Base-by-base conservation (phyloP, 2,329 filamentous ascomycete species). In the Colletotrichum sp. region DNA sequence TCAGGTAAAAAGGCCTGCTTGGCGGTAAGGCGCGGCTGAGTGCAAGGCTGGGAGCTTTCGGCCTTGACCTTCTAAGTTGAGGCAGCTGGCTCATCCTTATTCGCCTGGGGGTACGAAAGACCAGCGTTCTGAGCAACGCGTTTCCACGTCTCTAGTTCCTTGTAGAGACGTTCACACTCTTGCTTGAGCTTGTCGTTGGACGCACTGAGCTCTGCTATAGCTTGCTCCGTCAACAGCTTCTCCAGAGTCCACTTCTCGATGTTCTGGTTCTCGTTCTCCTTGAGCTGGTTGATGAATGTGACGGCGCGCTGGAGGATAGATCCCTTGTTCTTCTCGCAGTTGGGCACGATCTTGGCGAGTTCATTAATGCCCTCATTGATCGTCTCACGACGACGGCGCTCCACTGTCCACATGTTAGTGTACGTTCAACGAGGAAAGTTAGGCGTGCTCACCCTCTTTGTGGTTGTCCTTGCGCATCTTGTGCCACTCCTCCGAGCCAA, bases 341-440 rank as follows among this genome's bases (percentile, higher is more conserved):
- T 96, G 0, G 97, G 97, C 0, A 99, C 97, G 79, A 99, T 98
- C 87, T 98, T 99, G 79, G 96, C 95, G 34, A 99, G 92, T 85
- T 99, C 97, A 82, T 98, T 99, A 80, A 99, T 99, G 66, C 97
- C 97, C 86, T 99, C 97, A 79, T 99, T 99, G 84, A 99, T 99
- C 0, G 97, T 98, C 86, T 99, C 97, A 78, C 97, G 95, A 60
- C 97, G 95, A 75, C 97, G 95, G 76, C 97, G 95, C 87, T 99
- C 97, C 77, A 99, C 97, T 99, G 71, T 16, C 62, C 44, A 49
- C 7, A 79, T 64, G 79, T 85, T 81, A 83, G 80, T 77, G 65
- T 26, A 26, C 13, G 1, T 21, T 57, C 21, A 15, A 18, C 9
- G 7, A 16, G 28, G 3, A n/a, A 32, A 18, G 55, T 52, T 13